Evolutionary conservation across 805 yeast genomes (phyloP).

Genomic region (Jamesozyma spencerorum): DNA sequence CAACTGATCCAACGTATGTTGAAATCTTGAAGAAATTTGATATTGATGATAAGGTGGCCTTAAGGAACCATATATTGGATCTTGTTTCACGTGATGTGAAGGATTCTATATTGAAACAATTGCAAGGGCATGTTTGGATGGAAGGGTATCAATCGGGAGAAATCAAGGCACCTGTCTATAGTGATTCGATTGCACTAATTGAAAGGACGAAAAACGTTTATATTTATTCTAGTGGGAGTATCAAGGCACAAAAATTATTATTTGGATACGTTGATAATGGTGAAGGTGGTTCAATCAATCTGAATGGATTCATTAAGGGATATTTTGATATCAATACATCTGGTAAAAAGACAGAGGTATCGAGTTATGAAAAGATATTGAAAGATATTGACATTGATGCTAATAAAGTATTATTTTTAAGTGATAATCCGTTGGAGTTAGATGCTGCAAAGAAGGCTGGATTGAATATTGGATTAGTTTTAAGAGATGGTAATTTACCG

Average conservation of each 20-base stretch:
- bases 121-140: constrained; percentile 82
- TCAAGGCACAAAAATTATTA: constrained; percentile 74
- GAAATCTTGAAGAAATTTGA: constrained; percentile 23
- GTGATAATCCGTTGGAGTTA: constrained; percentile 74
- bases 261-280: constrained; percentile 50
- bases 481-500: constrained; percentile 67
- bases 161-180: constrained; percentile 65
- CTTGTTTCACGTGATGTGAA: constrained; percentile 64
- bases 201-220: constrained; percentile 41
- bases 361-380: constrained; percentile 53
- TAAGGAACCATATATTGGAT: constrained; percentile 41
- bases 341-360: constrained; percentile 54
- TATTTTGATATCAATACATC: constrained; percentile 82
- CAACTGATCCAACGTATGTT: constrained; percentile 15
- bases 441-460: constrained; percentile 66
- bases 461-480: constrained; percentile 46
- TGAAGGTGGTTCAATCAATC: constrained; percentile 32
- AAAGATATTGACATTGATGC: constrained; percentile 30
- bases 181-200: constrained; percentile 59
- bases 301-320: constrained; percentile 47
- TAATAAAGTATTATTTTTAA: constrained; percentile 48
- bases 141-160: constrained; percentile 71
- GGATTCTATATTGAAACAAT: constrained; percentile 62
- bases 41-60: constrained; percentile 21
- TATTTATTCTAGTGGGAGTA: constrained; percentile 85